Evolutionary conservation across 352 stramenopile species (phyloP).

Genomic region (Phytophthora crassamura): DNA sequence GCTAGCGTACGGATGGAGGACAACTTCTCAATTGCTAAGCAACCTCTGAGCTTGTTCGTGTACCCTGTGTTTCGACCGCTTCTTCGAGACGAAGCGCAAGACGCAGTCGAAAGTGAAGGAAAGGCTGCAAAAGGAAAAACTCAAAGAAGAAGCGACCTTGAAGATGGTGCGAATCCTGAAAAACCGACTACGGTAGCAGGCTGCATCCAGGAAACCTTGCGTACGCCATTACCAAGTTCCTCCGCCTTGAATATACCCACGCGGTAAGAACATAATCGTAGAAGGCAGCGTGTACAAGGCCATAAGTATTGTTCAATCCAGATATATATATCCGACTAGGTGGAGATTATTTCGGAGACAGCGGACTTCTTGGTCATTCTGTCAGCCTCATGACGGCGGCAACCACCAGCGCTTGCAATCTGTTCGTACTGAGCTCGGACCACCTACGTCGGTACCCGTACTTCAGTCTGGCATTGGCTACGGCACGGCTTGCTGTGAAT

Average conservation of each 20-base stretch:
- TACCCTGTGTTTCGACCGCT: slow-evolving; percentile 53
- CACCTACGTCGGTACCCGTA: slow-evolving; percentile 52
- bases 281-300: slow-evolving; percentile 65
- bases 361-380: slow-evolving; percentile 56
- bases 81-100: slow-evolving; percentile 11
- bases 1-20: slow-evolving; percentile 58
- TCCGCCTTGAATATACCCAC: slow-evolving; percentile 73
- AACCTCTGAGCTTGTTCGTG: slow-evolving; percentile 52
- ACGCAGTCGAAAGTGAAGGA: background rate
- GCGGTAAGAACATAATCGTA: slow-evolving; percentile 62
- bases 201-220: slow-evolving; percentile 39
- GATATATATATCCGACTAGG: slow-evolving; percentile 47
- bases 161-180: slow-evolving; percentile 3
- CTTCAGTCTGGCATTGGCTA: slow-evolving; percentile 51
- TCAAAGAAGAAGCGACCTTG: slow-evolving; percentile 1
- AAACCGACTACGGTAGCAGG: slow-evolving; percentile 1
- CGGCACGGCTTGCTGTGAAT: slow-evolving; percentile 47
- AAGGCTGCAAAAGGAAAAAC: too few species aligned
- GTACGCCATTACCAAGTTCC: slow-evolving; percentile 48
- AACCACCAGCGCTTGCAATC: slow-evolving; percentile 61
- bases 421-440: slow-evolving; percentile 64
- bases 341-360: slow-evolving; percentile 68
- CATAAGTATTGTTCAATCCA: slow-evolving; percentile 68
- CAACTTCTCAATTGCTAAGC: slow-evolving; percentile 46
- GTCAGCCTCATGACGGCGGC: slow-evolving; percentile 63